Evolutionary conservation across 2,329 filamentous ascomycete species (phyloP).

Genomic region (Hypomyces perniciosus): DNA sequence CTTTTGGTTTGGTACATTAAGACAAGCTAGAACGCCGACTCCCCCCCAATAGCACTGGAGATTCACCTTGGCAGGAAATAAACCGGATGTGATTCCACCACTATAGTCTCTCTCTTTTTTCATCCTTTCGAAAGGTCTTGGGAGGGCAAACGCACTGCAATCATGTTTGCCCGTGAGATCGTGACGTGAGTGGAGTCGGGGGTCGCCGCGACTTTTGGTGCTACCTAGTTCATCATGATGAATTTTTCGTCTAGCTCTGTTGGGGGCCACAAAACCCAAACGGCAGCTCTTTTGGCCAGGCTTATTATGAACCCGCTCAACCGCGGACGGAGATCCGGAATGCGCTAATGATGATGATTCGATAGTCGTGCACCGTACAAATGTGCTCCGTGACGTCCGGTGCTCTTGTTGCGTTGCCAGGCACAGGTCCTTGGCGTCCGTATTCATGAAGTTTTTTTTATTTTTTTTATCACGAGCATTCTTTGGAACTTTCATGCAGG

Average conservation of each 20-base stretch:
- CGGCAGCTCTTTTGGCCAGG: no score
- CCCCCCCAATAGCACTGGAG: no score
- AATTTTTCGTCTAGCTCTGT: not conserved
- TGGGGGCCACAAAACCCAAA: conserved; percentile 1
- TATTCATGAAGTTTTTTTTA: not conserved
- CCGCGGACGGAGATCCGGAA: not conserved
- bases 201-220: conserved; percentile 1
- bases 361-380: not conserved
- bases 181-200: conserved; percentile 13
- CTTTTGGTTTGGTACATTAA: not conserved
- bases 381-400: conserved; percentile 8
- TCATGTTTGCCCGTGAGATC: not conserved
- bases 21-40: not conserved
- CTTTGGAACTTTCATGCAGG: not conserved
- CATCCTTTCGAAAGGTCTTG: not conserved
- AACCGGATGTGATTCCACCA: no score
- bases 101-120: not conserved
- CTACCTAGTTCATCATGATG: not conserved
- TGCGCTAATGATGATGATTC: not conserved
- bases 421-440: not conserved
- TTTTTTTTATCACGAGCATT: not conserved
- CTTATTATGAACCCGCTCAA: no score
- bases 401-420: not conserved
- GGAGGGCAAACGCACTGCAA: not conserved
- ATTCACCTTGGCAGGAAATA: no score